phyloP scores from a whole-genome alignment of 2,329 filamentous ascomycete species.

The Tolypocladium capitatum region DNA sequence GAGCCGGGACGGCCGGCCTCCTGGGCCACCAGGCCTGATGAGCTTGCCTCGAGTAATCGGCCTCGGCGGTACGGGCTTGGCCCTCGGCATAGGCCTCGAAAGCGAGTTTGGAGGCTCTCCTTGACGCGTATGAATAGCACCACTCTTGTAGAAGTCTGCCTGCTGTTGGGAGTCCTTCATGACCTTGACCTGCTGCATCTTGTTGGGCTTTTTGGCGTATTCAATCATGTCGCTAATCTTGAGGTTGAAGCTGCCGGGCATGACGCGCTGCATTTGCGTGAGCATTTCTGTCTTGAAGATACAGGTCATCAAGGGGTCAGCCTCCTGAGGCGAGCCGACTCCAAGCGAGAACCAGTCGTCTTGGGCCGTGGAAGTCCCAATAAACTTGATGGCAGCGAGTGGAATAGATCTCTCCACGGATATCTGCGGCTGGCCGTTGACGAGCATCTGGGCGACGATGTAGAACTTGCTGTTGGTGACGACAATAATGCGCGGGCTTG shows the following conservation, averaged over 20 bases:
- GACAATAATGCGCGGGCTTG: constrained; percentile 71
- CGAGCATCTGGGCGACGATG: constrained; percentile 70
- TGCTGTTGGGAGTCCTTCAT: constrained; percentile 69
- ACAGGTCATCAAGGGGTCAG: constrained; percentile 88
- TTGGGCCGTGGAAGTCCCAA: constrained; percentile 66
- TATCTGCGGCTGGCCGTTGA: constrained; percentile 73
- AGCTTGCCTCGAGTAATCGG: constrained; percentile 91
- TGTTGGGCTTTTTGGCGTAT: constrained; percentile 96
- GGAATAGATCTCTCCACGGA: constrained; percentile 69
- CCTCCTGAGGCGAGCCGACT: constrained; percentile 76
- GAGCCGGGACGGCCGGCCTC: constrained; percentile 64
- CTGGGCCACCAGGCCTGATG: constrained; percentile 78
- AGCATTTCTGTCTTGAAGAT: constrained; percentile 96
- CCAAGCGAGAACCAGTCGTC: constrained; percentile 97
- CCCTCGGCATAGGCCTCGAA: constrained; percentile 75
- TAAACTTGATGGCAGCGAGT: constrained; percentile 76
- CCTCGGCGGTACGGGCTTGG: constrained; percentile 72
- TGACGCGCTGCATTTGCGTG: constrained; percentile 70
- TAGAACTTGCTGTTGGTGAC: constrained; percentile 81
- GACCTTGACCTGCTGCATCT: constrained; percentile 78
- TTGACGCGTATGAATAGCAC: constrained; percentile 70
- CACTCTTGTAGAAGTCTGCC: constrained; percentile 87
- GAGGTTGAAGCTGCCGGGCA: constrained; percentile 68
- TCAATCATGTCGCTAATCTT: constrained; percentile 77
- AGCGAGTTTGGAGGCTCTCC: constrained; percentile 74